phyloP scores from a whole-genome alignment of 306 rosid genomes.

The Vigna trinervia region DNA sequence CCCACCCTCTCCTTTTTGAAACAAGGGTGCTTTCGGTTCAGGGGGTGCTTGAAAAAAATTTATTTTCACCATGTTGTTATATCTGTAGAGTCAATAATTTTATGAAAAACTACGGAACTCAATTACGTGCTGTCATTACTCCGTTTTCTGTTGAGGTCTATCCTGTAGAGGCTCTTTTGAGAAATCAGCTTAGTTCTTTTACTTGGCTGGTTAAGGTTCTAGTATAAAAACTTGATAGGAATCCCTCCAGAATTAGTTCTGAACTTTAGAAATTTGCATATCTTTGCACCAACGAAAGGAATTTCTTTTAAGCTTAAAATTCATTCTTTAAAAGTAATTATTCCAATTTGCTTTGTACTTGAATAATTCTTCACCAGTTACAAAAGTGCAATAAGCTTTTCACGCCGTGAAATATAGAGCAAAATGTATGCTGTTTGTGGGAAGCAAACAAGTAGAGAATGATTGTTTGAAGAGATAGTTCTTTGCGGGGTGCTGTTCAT shows the following conservation, averaged over 20 bases:
- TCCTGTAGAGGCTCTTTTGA: neutral
- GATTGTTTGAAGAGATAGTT: conserved; percentile 12
- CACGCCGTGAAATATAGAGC: neutral
- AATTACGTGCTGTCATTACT: no score
- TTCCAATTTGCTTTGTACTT: conserved; percentile 14
- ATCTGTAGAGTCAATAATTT: no score
- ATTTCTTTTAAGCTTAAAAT: conserved; percentile 11
- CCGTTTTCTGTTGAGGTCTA: no score
- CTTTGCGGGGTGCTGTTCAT: neutral
- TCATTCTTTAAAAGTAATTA: conserved; percentile 18
- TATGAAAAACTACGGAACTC: no score
- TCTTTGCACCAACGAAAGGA: neutral
- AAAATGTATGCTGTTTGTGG: conserved; percentile 14
- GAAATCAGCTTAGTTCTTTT: neutral
- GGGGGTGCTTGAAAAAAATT: no score
- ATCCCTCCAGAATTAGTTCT: conserved; percentile 11
- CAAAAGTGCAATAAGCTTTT: neutral
- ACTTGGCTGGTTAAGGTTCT: conserved; percentile 17
- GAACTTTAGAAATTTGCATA: neutral
- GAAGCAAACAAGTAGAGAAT: conserved; percentile 9
- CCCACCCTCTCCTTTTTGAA: no score
- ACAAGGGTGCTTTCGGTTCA: no score
- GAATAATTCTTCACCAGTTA: neutral
- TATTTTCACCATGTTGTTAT: no score
- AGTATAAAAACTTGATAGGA: neutral